phyloP scores from a whole-genome alignment of 306 rosid species.

The Rubus parviflorus region DNA sequence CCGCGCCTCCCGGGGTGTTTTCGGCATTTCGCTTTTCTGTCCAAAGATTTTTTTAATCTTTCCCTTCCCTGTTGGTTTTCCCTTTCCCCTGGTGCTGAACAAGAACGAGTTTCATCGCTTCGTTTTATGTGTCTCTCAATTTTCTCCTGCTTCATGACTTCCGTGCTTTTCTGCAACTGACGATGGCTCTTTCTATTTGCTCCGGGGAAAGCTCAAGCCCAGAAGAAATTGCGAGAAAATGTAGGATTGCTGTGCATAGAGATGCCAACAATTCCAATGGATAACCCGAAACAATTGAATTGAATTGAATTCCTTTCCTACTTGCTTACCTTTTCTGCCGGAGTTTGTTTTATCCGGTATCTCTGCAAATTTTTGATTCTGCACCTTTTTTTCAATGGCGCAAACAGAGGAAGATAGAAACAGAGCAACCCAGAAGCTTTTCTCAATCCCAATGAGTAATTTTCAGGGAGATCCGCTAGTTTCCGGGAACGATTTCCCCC shows the following conservation, averaged over 20 bases:
- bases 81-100: background rate
- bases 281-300: background rate
- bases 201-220: too few species aligned
- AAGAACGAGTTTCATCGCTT: background rate
- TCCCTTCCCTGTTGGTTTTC: background rate
- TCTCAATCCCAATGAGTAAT: conserved; percentile 23
- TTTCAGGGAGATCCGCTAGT: conserved; percentile 52
- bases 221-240: conserved; percentile 29
- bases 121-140: background rate
- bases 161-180: background rate
- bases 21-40: conserved; percentile 9
- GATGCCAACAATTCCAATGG: background rate
- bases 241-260: background rate
- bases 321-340: too few species aligned
- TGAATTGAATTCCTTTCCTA: too few species aligned
- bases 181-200: background rate
- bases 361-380: too few species aligned
- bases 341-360: too few species aligned
- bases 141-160: background rate
- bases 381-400: conserved; percentile 31
- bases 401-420: conserved; percentile 34
- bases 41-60: background rate
- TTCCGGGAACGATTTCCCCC: conserved; percentile 28
- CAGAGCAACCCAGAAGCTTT: conserved; percentile 20
- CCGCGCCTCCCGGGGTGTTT: conserved; percentile 12